Evolutionary conservation across 305 asterid species (phyloP).

Genomic region (Fraxinus xanthoxyloides): DNA sequence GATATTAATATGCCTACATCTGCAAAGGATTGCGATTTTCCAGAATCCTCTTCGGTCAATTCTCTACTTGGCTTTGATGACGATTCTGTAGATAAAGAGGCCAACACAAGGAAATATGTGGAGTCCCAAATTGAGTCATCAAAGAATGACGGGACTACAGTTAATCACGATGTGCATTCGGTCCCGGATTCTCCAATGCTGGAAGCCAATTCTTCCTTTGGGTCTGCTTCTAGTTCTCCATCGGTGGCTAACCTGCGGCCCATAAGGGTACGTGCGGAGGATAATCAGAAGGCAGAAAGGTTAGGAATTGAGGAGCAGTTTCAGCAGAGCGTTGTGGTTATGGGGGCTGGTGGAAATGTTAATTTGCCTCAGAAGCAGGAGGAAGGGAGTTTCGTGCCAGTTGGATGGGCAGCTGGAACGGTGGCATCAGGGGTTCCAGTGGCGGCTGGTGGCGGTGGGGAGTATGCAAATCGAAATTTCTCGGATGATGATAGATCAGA

Average conservation of each 20-base stretch:
- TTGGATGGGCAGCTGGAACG: conserved; percentile 17
- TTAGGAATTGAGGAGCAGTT: conserved; percentile 45
- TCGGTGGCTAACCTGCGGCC: conserved; percentile 40
- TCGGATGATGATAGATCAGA: conserved; percentile 48
- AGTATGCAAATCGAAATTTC: conserved; percentile 23
- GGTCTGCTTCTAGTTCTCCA: conserved; percentile 38
- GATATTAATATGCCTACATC: too few relatives aligned
- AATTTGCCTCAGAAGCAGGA: conserved; percentile 25
- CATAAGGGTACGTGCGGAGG: conserved; percentile 40
- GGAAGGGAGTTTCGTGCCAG: conserved; percentile 22
- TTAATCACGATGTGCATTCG: conserved; percentile 38
- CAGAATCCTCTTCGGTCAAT: too few relatives aligned
- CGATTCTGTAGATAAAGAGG: too few relatives aligned
- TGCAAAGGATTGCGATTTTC: too few relatives aligned
- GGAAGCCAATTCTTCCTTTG: conserved; percentile 45
- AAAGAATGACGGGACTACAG: conserved; percentile 12
- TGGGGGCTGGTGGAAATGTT: conserved; percentile 20
- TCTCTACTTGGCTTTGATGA: too few relatives aligned
- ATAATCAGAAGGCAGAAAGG: conserved; percentile 21
- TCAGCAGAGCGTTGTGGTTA: conserved; percentile 28
- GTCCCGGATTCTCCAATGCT: conserved; percentile 52
- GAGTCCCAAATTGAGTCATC: conserved; percentile 20
- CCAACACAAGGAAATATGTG: too few relatives aligned
- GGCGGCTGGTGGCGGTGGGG: conserved; percentile 27
- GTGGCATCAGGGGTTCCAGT: conserved; percentile 19